phyloP scores from a whole-genome alignment of 768 basidiomycete species.

The Gloeostereum incarnatum region DNA sequence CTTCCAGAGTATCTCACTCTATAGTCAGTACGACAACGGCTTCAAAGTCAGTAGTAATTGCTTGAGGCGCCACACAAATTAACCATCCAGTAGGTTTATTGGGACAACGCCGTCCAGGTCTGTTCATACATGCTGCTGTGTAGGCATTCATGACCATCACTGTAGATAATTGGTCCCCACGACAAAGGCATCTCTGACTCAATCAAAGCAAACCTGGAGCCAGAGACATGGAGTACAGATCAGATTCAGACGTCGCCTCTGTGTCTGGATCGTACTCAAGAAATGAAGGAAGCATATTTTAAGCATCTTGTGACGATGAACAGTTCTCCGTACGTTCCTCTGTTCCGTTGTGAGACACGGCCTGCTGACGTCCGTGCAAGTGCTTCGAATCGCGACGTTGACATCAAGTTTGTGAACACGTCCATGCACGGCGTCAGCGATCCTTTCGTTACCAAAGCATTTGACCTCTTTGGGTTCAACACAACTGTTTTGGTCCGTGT shows the following conservation, averaged over 20 bases:
- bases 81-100: constrained; percentile 53
- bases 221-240: constrained; percentile 31
- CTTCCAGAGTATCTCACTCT: background rate
- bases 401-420: constrained; percentile 63
- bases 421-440: constrained; percentile 89
- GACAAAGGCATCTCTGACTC: constrained; percentile 66
- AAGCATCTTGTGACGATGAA: constrained; percentile 22
- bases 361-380: background rate
- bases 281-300: constrained; percentile 55
- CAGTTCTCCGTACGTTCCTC: constrained; percentile 8
- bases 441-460: constrained; percentile 46
- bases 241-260: constrained; percentile 28
- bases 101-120: constrained; percentile 85
- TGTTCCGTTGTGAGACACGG: background rate
- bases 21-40: constrained; percentile 68
- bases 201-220: constrained; percentile 54
- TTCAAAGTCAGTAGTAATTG: constrained; percentile 49
- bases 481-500: constrained; percentile 45
- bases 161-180: constrained; percentile 77
- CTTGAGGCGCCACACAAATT: background rate
- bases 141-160: background rate
- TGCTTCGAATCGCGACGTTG: background rate
- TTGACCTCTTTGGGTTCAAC: constrained; percentile 48
- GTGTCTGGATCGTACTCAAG: constrained; percentile 47
- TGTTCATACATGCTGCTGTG: constrained; percentile 1